Conservation (phyloP, 208 protist species). For the Trypanosoma caninum region DNA sequence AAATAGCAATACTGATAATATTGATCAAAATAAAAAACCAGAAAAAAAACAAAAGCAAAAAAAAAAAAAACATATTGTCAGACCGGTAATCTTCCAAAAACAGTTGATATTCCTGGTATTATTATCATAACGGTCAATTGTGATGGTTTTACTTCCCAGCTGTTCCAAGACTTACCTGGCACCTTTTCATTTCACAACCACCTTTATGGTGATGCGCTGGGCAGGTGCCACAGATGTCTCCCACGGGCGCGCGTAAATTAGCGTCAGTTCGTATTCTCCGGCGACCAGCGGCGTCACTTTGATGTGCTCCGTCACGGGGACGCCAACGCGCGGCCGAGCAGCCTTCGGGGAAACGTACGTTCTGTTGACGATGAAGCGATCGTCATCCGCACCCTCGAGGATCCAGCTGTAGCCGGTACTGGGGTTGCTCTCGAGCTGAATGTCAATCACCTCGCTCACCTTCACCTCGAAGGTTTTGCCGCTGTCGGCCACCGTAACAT, state of each 20-base stretch:
- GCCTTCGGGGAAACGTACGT: neutral
- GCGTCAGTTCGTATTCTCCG: slow-evolving; percentile 33
- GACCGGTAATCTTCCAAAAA: too few relatives aligned
- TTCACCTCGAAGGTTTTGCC: slow-evolving; percentile 21
- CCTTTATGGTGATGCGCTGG: slow-evolving; percentile 38
- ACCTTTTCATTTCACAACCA: slow-evolving; percentile 13
- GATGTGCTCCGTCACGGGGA: slow-evolving; percentile 39
- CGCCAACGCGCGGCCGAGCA: slow-evolving; percentile 33
- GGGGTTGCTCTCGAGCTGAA: slow-evolving; percentile 57
- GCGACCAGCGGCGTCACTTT: slow-evolving; percentile 6
- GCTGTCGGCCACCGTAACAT: slow-evolving; percentile 21
- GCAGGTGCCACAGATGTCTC: slow-evolving; percentile 17
- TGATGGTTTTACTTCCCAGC: too few relatives aligned
- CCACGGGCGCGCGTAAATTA: slow-evolving; percentile 54
- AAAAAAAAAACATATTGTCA: slow-evolving; percentile 16
- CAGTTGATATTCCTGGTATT: neutral
- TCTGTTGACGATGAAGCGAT: slow-evolving; percentile 13
- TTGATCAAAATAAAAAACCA: neutral
- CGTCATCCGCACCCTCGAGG: slow-evolving; percentile 27
- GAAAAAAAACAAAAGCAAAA: slow-evolving; percentile 10
- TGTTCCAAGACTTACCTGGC: too few relatives aligned
- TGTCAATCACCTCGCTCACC: slow-evolving; percentile 25
- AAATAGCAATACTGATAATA: too few relatives aligned
- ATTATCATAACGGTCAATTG: too few relatives aligned
- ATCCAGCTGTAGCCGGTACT: slow-evolving; percentile 70